A percentile compares a stretch with the other conserved stretches of the same genome.
phyloP scores from a whole-genome alignment of 495 filamentous ascomycete species.

The Penicillium herquei region DNA sequence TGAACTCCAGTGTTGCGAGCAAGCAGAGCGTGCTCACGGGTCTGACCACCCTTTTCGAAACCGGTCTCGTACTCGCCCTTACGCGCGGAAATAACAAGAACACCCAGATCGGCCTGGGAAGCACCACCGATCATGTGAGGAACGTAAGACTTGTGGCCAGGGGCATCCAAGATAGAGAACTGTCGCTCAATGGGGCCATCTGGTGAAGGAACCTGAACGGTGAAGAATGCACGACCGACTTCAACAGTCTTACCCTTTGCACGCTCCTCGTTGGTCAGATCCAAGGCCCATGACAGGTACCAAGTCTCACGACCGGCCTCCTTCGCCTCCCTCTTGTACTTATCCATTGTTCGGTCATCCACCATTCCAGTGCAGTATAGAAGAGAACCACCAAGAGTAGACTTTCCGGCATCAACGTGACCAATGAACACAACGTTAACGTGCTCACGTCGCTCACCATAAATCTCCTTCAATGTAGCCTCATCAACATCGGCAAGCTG shows the following conservation, averaged over 20 bases:
- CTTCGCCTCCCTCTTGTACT: slow-evolving; percentile 95
- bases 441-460: slow-evolving; percentile 86
- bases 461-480: slow-evolving; percentile 87
- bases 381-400: slow-evolving; percentile 88
- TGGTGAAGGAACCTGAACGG: slow-evolving; percentile 69
- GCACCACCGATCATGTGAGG: slow-evolving; percentile 96
- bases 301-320: slow-evolving; percentile 95
- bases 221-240: slow-evolving; percentile 94
- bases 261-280: slow-evolving; percentile 94
- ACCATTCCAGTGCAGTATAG: slow-evolving; percentile 96
- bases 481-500: slow-evolving; percentile 90
- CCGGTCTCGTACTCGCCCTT: slow-evolving; percentile 99
- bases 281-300: slow-evolving; percentile 97
- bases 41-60: slow-evolving; percentile 99
- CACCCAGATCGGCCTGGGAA: slow-evolving; percentile 93
- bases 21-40: slow-evolving; percentile 92
- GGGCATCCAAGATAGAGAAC: slow-evolving; percentile 95
- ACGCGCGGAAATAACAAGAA: slow-evolving; percentile 92
- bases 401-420: slow-evolving; percentile 97
- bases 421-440: slow-evolving; percentile 98
- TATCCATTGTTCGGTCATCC: slow-evolving; percentile 96
- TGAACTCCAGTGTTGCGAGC: slow-evolving; percentile 98
- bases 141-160: slow-evolving; percentile 94
- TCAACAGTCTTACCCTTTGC: slow-evolving; percentile 98
- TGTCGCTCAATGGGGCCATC: slow-evolving; percentile 41